Conservation (phyloP, 208 protist species). For the Leishmania martiniquensis region DNA sequence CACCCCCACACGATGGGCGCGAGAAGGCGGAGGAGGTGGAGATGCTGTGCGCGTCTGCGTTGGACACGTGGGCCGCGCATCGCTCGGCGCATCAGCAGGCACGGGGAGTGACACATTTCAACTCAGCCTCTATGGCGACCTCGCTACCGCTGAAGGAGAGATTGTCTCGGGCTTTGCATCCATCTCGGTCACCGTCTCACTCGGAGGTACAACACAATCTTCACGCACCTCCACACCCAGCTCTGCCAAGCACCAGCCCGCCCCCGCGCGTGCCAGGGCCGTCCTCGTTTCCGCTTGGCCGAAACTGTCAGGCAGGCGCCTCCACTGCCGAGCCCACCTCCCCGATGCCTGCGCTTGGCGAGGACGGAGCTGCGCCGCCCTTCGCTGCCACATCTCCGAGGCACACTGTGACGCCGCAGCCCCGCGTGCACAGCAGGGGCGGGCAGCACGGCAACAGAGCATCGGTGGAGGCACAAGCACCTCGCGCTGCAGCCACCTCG, state of each 20-base stretch:
- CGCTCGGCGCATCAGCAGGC: neutral
- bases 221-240: neutral
- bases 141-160: neutral
- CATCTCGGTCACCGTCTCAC: neutral
- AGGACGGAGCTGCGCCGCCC: neutral
- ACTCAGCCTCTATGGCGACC: neutral
- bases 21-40: neutral
- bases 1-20: neutral
- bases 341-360: neutral
- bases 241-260: slow-evolving; percentile 10
- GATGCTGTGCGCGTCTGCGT: slow-evolving; percentile 2
- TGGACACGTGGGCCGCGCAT: slow-evolving; percentile 19
- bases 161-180: neutral
- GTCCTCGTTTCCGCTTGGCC: neutral
- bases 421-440: neutral
- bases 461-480: neutral
- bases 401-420: neutral
- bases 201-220: neutral
- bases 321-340: neutral
- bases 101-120: too few species aligned
- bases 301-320: neutral
- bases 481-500: slow-evolving; percentile 2
- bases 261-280: slow-evolving; percentile 13
- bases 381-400: neutral
- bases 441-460: neutral